These are phyloP conservation scores for Gracilaria caudata DNA, from an alignment of 23 red algal genomes.

Conservation along the genomic window DNA sequence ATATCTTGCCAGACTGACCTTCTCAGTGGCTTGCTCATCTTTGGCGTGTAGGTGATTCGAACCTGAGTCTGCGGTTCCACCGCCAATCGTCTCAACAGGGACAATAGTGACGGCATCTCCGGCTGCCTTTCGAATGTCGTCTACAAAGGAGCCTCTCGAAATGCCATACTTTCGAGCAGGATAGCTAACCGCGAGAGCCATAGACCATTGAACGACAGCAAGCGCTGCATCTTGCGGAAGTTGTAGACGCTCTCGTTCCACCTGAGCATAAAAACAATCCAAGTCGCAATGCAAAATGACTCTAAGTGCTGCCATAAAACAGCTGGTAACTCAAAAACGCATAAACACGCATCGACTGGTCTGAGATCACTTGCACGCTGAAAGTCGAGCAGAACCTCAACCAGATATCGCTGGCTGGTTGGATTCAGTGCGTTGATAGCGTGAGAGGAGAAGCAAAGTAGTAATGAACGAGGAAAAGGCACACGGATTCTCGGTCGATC, in stretches of 20 bases:
- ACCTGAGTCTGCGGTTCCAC: background rate
- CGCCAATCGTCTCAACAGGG: conserved; percentile 88
- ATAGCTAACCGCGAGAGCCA: conserved; percentile 93
- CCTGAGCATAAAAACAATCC: conserved; percentile 97
- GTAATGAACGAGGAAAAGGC: background rate
- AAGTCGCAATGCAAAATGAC: conserved; percentile 86
- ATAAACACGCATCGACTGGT: background rate
- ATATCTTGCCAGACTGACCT: conserved; percentile 89
- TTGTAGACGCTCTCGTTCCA: conserved; percentile 82
- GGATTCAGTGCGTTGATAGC: background rate
- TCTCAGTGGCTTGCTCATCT: conserved; percentile 53
- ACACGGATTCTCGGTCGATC: background rate
- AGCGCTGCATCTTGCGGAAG: conserved; percentile 69
- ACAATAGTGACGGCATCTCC: conserved; percentile 71
- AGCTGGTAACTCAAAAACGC: background rate
- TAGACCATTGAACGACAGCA: conserved; percentile 88
- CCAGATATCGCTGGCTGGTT: background rate
- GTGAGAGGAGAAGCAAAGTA: background rate
- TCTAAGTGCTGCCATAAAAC: conserved; percentile 35
- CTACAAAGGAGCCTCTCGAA: conserved; percentile 59
- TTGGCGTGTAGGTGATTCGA: background rate
- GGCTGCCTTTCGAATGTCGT: conserved; percentile 63
- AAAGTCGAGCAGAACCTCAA: background rate
- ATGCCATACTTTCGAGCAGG: conserved; percentile 83
- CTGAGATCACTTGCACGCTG: background rate